These are phyloP conservation scores for Fusarium sp. DNA, from an alignment of 2,329 filamentous ascomycete species.

Conservation along the genomic window DNA sequence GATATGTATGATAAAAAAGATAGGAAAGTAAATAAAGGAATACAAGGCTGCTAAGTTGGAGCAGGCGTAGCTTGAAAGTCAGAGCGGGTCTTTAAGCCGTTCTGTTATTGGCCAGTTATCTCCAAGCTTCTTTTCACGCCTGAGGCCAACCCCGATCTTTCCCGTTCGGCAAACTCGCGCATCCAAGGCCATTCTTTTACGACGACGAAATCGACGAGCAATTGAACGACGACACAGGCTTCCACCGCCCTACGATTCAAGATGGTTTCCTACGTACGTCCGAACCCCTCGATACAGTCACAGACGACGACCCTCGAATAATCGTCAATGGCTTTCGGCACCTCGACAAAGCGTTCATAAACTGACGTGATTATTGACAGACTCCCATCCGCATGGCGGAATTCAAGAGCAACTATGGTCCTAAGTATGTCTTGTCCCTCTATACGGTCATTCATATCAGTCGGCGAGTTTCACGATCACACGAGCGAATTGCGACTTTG, in stretches of 20 bases:
- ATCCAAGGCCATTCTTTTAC: conserved; percentile 43
- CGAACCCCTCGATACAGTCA: neutral
- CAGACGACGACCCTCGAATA: neutral
- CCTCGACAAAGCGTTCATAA: neutral
- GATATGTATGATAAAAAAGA: neutral
- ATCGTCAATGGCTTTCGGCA: conserved; percentile 21
- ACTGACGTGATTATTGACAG: conserved; percentile 54
- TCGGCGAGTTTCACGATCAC: neutral
- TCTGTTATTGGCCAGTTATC: conserved; percentile 22
- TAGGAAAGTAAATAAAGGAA: conserved; percentile 20
- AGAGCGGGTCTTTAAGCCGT: conserved; percentile 19
- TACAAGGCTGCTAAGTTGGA: conserved; percentile 22
- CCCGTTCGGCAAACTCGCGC: conserved; percentile 52
- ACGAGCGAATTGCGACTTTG: conserved; percentile 8
- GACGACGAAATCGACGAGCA: conserved; percentile 50
- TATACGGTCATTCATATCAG: neutral
- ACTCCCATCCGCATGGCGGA: conserved; percentile 58
- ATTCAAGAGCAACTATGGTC: conserved; percentile 73
- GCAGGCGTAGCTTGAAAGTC: conserved; percentile 33
- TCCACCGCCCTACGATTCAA: conserved; percentile 50
- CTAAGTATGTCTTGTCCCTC: conserved; percentile 63
- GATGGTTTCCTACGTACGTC: conserved; percentile 57
- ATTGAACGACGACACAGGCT: conserved; percentile 52
- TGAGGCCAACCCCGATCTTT: conserved; percentile 52
- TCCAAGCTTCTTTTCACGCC: conserved; percentile 39